A percentile compares a stretch with the other conserved stretches of the same genome.
Conservation (phyloP, 805 yeast genomes). For the Groenewaldozyma salmanticensis region DNA sequence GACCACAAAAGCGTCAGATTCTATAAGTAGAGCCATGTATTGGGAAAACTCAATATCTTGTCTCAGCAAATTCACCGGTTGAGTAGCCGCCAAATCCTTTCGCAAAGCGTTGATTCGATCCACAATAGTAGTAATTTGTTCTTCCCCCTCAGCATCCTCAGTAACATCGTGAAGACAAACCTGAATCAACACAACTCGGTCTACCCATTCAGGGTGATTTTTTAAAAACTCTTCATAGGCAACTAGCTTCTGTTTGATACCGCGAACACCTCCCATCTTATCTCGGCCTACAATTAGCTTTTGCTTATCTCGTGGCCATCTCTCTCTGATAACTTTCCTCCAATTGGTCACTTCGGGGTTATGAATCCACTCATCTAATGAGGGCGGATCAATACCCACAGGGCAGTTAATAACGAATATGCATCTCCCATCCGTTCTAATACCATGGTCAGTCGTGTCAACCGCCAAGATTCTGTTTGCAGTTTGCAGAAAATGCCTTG, state of each 20-base stretch:
- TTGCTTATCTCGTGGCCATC: constrained; percentile 55
- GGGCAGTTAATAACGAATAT: constrained; percentile 29
- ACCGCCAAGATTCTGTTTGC: constrained; percentile 75
- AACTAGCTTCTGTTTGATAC: constrained; percentile 74
- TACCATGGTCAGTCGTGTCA: constrained; percentile 78
- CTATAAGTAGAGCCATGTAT: constrained; percentile 74
- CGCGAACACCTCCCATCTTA: constrained; percentile 78
- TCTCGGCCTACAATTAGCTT: constrained; percentile 78
- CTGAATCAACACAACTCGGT: constrained; percentile 67
- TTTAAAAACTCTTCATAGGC: constrained; percentile 77
- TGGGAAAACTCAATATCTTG: constrained; percentile 86
- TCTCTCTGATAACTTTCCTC: constrained; percentile 50
- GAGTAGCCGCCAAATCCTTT: constrained; percentile 57
- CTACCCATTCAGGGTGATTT: constrained; percentile 61
- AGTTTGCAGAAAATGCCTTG: constrained; percentile 87
- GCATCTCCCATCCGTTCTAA: constrained; percentile 43
- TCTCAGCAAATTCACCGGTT: constrained; percentile 79
- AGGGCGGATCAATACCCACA: constrained; percentile 33
- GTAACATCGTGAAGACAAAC: constrained; percentile 29
- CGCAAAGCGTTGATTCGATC: constrained; percentile 78
- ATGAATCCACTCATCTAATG: constrained; percentile 44
- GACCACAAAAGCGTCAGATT: constrained; percentile 82
- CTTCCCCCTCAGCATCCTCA: constrained; percentile 52
- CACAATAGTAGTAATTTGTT: constrained; percentile 65
- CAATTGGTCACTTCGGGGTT: constrained; percentile 17